phyloP scores from a whole-genome alignment of 1,284 basidiomycete species.

The Apiotrichum porosum region DNA sequence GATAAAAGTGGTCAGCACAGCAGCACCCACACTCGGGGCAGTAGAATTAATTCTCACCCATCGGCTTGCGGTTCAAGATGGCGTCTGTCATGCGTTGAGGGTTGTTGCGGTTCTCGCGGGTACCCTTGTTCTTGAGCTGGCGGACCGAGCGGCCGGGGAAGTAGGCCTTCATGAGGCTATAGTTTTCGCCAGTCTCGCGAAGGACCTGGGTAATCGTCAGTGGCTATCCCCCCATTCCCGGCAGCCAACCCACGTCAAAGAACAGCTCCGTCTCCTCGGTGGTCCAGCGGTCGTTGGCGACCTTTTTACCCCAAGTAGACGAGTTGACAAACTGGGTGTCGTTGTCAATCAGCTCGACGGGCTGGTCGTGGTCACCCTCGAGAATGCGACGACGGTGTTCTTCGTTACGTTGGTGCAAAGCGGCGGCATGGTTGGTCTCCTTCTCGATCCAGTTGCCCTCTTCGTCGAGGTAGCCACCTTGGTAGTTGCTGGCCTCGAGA shows the following conservation, averaged over 20 bases:
- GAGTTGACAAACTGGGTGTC: slow-evolving; percentile 36
- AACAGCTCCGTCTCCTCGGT: slow-evolving; percentile 33
- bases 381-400: slow-evolving; percentile 20
- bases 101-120: slow-evolving; percentile 33
- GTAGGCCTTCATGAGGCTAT: slow-evolving; percentile 40
- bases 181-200: slow-evolving; percentile 41
- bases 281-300: slow-evolving; percentile 28
- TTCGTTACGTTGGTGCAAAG: slow-evolving; percentile 18
- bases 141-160: slow-evolving; percentile 35
- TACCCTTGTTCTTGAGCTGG: slow-evolving; percentile 36
- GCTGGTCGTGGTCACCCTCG: slow-evolving; percentile 21
- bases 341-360: slow-evolving; percentile 30
- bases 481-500: slow-evolving; percentile 8
- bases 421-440: not conserved
- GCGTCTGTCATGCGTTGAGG: slow-evolving; percentile 35
- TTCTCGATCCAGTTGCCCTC: slow-evolving; percentile 17
- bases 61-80: slow-evolving; percentile 31
- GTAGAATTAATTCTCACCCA: slow-evolving; percentile 22
- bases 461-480: slow-evolving; percentile 16
- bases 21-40: too few species aligned
- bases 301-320: slow-evolving; percentile 24
- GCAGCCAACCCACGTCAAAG: slow-evolving; percentile 34
- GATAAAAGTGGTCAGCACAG: slow-evolving; percentile 2
- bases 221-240: too few species aligned
- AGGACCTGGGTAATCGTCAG: slow-evolving; percentile 19